Conservation (phyloP, 352 stramenopile species). For the Globisporangium takayamanum region DNA sequence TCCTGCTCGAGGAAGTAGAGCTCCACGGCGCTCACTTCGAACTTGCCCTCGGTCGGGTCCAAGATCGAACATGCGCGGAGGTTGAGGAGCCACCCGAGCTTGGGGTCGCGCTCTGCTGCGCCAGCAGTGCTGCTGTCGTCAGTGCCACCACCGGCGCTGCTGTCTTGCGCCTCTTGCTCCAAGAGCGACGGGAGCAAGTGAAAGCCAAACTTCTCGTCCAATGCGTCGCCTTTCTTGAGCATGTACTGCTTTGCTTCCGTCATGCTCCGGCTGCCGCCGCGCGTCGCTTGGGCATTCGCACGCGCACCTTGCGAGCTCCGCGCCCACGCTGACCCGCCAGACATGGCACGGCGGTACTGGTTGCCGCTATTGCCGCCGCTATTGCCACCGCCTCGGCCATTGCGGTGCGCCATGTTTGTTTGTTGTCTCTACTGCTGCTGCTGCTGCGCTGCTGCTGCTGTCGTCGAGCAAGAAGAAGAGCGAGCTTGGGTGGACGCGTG, state of each 20-base stretch:
- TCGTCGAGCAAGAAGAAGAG: background rate
- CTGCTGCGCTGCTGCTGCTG: background rate
- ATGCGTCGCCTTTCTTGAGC: conserved; percentile 53
- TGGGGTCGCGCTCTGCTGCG: conserved; percentile 16
- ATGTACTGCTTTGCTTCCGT: conserved; percentile 51
- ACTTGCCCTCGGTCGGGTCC: conserved; percentile 50
- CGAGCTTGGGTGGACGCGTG: too few species aligned
- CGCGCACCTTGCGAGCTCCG: conserved; percentile 68
- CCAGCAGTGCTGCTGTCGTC: background rate
- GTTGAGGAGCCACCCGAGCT: conserved; percentile 73
- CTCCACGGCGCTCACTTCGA: conserved; percentile 89
- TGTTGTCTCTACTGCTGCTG: background rate
- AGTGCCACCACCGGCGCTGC: too few species aligned
- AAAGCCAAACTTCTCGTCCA: conserved; percentile 72
- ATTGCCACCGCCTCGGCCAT: background rate
- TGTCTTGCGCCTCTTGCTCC: conserved; percentile 34
- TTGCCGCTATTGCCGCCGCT: conserved; percentile 15
- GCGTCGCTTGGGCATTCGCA: conserved; percentile 36
- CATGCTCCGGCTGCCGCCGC: conserved; percentile 36
- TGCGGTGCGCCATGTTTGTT: conserved; percentile 10
- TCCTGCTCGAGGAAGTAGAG: conserved; percentile 95
- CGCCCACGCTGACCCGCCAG: conserved; percentile 52
- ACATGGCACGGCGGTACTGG: conserved; percentile 46
- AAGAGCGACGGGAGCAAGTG: conserved; percentile 49
- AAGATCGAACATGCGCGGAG: conserved; percentile 50